Evolutionary conservation across 352 stramenopile genomes (phyloP).

Genomic region (Globisporangium cederbergense): DNA sequence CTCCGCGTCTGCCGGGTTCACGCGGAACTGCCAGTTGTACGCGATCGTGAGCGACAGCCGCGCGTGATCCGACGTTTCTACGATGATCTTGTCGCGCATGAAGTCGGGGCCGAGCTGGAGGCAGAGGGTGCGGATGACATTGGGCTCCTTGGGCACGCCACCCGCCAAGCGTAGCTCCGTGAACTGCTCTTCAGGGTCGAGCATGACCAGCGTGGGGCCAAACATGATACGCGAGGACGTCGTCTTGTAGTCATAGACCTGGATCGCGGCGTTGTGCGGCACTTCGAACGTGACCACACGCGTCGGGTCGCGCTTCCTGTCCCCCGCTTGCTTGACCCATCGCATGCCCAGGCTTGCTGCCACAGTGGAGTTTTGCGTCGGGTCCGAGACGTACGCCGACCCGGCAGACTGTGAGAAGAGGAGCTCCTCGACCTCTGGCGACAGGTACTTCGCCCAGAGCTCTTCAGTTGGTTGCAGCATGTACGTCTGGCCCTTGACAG

Average conservation of each 20-base stretch:
- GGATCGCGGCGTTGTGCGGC: slow-evolving; percentile 75
- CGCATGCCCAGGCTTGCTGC: not conserved
- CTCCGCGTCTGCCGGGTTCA: slow-evolving; percentile 42
- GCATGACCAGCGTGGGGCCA: slow-evolving; percentile 74
- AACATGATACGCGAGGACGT: slow-evolving; percentile 80
- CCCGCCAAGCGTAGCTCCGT: slow-evolving; percentile 71
- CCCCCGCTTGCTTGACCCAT: not conserved
- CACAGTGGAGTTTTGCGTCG: slow-evolving; percentile 22
- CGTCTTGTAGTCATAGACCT: slow-evolving; percentile 86
- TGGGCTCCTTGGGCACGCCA: slow-evolving; percentile 68
- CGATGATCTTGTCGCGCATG: slow-evolving; percentile 79
- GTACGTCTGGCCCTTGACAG: slow-evolving; percentile 74
- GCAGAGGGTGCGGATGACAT: slow-evolving; percentile 76
- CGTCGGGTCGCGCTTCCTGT: slow-evolving; percentile 46
- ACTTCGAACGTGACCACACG: slow-evolving; percentile 79
- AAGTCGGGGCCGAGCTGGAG: slow-evolving; percentile 80
- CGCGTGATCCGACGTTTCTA: slow-evolving; percentile 79
- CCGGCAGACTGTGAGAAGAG: slow-evolving; percentile 49
- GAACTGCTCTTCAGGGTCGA: slow-evolving; percentile 81
- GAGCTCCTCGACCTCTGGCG: slow-evolving; percentile 62
- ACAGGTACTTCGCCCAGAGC: slow-evolving; percentile 65
- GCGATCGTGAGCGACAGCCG: slow-evolving; percentile 71
- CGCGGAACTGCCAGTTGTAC: slow-evolving; percentile 83
- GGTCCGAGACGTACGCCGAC: slow-evolving; percentile 60
- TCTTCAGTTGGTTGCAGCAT: slow-evolving; percentile 81